Evolutionary conservation across 768 basidiomycete genomes (phyloP), one percentile per base, ranked within the genome.

Genomic region (Auriculariales sp.): DNA sequence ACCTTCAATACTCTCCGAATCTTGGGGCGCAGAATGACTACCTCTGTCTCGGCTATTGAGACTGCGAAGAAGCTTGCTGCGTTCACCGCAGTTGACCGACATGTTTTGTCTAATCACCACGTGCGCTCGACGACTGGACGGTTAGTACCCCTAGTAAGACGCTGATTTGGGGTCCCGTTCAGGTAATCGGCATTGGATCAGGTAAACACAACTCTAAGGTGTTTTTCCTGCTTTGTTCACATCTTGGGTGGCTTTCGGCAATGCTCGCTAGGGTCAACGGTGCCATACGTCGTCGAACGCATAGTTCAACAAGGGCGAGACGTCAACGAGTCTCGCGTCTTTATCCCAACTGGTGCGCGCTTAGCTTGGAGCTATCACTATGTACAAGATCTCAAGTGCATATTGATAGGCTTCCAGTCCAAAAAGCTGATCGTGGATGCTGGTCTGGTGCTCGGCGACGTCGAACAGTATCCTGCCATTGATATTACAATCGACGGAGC

Each of bases 401-500:
- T 9, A 9, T n/a, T n/a, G n/a, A n/a, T n/a, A 68, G 88, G 93
- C 17, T 98, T 98, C 66, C 95, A 99, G 67, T 92, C 89, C 14
- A 93, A 91, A 62, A 81, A 95, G 60, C 78, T 99, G 52, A 98
- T 99, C 61, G 80, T 97, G 48, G 71, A 73, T 42, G 79, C 81
- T 24, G 75, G 79, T 4, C 70, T 95, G 12, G 75, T 64, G 29
- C 75, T 95, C 4, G 92, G 91, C 29, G 92, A 95, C 59, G 79
- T 92, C 11, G 85, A 91, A 59, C 82, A 91, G 61, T 92, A 84
- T 64, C 81, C 84, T 3, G 69, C 71, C 2, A 83, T 98, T 48
- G 95, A 99, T 58, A 88, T 98, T 17, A 97, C 93, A 1, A 79
- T 99, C 35, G 95, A 99, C 61, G 94, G 94, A 35, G 94, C 94